Percentiles rank a stretch among this genome's conserved stretches.
phyloP scores from a whole-genome alignment of 768 basidiomycete genomes.

The Lepiota subincarnata region DNA sequence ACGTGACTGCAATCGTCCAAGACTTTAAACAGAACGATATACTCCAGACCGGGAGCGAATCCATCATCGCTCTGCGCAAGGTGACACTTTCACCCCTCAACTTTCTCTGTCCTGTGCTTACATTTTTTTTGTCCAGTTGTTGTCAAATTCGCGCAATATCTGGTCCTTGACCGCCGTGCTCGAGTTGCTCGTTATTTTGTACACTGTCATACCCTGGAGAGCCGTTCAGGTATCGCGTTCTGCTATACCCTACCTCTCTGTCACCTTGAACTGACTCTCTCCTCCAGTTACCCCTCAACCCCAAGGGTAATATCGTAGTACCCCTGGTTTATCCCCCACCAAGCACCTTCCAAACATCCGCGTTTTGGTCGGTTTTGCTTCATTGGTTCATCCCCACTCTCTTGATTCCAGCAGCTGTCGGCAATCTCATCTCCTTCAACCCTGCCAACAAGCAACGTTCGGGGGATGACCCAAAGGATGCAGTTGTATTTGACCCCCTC shows the following conservation, averaged over 20 bases:
- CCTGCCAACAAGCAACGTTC: slow-evolving; percentile 23
- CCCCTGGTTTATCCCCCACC: slow-evolving; percentile 47
- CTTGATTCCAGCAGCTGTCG: slow-evolving; percentile 52
- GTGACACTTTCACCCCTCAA: slow-evolving; percentile 26
- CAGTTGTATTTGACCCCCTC: slow-evolving; percentile 52
- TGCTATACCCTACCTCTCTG: neutral
- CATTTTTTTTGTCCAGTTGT: slow-evolving; percentile 39
- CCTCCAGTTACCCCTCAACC: slow-evolving; percentile 28
- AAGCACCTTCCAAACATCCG: slow-evolving; percentile 36
- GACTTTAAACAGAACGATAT: slow-evolving; percentile 33
- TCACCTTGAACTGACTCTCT: neutral
- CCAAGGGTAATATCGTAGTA: slow-evolving; percentile 19
- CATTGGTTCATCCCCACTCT: slow-evolving; percentile 65
- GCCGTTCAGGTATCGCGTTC: slow-evolving; percentile 33
- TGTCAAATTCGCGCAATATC: slow-evolving; percentile 65
- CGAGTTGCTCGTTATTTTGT: slow-evolving; percentile 53
- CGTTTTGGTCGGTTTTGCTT: slow-evolving; percentile 50
- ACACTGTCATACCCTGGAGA: slow-evolving; percentile 51
- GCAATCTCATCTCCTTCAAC: slow-evolving; percentile 60
- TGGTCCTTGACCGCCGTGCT: slow-evolving; percentile 49
- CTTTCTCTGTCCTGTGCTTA: slow-evolving; percentile 8
- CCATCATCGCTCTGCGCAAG: slow-evolving; percentile 30
- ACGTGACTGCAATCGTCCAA: slow-evolving; percentile 26
- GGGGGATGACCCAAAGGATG: neutral
- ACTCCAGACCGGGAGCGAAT: slow-evolving; percentile 31